Evolutionary conservation across 441 rosid species (phyloP).

Genomic region (Adansonia rubrostipa): DNA sequence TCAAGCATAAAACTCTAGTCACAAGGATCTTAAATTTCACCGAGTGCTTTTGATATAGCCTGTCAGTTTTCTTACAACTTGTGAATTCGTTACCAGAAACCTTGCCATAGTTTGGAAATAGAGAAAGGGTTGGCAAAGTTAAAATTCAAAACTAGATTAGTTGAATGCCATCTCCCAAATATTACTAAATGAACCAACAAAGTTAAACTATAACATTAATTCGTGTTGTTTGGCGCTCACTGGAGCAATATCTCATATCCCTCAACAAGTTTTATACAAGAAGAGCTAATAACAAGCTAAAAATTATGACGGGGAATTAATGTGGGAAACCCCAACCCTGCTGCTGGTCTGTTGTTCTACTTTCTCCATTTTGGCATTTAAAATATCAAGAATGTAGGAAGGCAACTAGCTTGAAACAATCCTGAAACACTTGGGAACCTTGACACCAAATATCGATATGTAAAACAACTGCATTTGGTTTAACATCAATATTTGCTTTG

Average conservation of each 20-base stretch:
- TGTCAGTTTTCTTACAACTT: neutral
- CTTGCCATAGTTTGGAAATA: no score
- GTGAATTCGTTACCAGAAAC: neutral
- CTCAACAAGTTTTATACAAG: neutral
- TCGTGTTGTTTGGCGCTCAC: no score
- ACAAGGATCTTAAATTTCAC: neutral
- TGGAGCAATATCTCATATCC: no score
- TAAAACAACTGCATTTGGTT: neutral
- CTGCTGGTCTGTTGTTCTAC: neutral
- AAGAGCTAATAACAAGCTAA: neutral
- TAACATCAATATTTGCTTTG: neutral
- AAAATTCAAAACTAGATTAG: no score
- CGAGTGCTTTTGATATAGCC: neutral
- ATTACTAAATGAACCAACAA: no score
- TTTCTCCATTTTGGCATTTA: neutral
- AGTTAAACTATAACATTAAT: no score
- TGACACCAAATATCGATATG: neutral
- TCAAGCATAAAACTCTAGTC: neutral
- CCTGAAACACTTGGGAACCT: neutral
- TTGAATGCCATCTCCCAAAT: no score
- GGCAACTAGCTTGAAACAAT: neutral
- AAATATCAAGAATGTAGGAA: neutral
- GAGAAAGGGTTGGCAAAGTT: no score
- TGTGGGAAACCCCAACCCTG: neutral
- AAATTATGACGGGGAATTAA: neutral